A percentile compares a stretch with the other conserved stretches of the same genome.
Evolutionary conservation across 345 rosid species (phyloP).

Genomic region (Brassica juncea): DNA sequence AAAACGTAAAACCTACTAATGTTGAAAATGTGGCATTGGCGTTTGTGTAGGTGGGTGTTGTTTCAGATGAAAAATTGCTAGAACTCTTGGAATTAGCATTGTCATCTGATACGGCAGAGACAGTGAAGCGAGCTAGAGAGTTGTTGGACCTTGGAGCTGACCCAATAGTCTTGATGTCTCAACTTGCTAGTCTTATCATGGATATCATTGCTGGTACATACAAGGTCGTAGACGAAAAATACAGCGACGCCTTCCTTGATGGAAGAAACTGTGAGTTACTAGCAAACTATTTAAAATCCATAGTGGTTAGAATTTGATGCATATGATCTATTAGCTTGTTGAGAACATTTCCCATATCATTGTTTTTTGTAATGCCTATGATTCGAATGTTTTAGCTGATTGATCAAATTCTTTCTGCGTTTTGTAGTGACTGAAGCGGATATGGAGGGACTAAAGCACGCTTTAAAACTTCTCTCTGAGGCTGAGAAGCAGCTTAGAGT

Average conservation of each 20-base stretch:
- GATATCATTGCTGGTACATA: conserved; percentile 93
- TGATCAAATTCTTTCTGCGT: conserved; percentile 2
- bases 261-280: conserved; percentile 76
- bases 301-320: background rate
- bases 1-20: background rate
- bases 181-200: conserved; percentile 95
- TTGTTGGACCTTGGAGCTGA: conserved; percentile 93
- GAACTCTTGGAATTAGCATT: conserved; percentile 93
- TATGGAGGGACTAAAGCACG: conserved; percentile 83
- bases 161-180: conserved; percentile 95
- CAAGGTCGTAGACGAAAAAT: conserved; percentile 52
- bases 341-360: background rate
- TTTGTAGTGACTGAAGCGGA: conserved; percentile 78
- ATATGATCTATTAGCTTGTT: conserved; percentile 2
- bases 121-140: conserved; percentile 91
- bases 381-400: background rate
- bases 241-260: conserved; percentile 53
- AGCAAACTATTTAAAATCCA: conserved; percentile 8
- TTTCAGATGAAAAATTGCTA: conserved; percentile 86
- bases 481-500: conserved; percentile 89
- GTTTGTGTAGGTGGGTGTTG: conserved; percentile 77
- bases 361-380: conserved; percentile 1
- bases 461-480: conserved; percentile 93
- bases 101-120: conserved; percentile 94
- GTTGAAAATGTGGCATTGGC: background rate